Evolutionary conservation across 1,284 basidiomycete genomes (phyloP).

Genomic region (Sporisorium scitamineum): DNA sequence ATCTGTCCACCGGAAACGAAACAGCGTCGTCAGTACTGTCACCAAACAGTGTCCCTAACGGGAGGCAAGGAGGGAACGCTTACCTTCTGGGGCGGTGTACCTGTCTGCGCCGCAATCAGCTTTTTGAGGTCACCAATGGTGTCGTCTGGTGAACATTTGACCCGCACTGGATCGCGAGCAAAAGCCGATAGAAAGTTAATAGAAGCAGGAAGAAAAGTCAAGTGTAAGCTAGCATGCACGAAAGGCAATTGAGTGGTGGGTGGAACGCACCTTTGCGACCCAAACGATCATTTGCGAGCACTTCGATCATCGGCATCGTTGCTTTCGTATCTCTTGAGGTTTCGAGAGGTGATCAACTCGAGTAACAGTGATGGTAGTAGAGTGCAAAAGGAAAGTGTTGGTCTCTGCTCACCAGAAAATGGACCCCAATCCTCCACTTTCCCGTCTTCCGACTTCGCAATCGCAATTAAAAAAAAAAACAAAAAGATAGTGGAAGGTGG

Average conservation of each 20-base stretch:
- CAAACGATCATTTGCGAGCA: conserved; percentile 96
- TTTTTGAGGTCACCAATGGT: conserved; percentile 97
- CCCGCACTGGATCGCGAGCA: conserved; percentile 52
- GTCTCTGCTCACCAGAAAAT: not conserved
- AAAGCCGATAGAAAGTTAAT: not conserved
- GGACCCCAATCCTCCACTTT: conserved; percentile 13
- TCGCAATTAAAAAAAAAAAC: not conserved
- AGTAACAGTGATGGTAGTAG: conserved; percentile 1
- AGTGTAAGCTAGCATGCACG: not conserved
- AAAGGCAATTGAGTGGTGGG: not conserved
- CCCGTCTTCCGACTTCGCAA: conserved; percentile 10
- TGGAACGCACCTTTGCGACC: conserved; percentile 84
- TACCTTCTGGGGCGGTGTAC: conserved; percentile 77
- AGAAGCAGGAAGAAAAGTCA: conserved; percentile 1
- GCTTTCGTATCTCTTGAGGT: not conserved
- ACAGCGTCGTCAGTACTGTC: no score
- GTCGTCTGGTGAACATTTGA: conserved; percentile 78
- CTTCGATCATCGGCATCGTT: conserved; percentile 74
- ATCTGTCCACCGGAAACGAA: conserved; percentile 74
- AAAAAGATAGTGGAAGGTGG: conserved; percentile 54
- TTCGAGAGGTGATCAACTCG: not conserved
- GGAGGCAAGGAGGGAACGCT: conserved; percentile 14
- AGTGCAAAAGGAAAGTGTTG: conserved; percentile 10
- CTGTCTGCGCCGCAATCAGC: conserved; percentile 95
- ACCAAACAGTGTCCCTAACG: not conserved